phyloP scores from a whole-genome alignment of 495 filamentous ascomycete species.

The Pyrenopolyporus hunteri region DNA sequence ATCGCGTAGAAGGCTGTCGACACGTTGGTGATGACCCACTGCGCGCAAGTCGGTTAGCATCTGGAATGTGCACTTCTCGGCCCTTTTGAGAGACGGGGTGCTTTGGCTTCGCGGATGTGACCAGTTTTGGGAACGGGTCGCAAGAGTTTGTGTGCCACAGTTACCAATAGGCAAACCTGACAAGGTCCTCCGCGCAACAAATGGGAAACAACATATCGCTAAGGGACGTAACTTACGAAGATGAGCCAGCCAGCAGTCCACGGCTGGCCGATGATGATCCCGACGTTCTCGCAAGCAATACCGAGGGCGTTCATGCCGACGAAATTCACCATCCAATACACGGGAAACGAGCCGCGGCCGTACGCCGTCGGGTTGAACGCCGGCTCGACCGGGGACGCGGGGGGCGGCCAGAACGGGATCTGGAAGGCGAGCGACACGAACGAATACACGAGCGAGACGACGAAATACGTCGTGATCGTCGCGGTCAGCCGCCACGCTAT shows the following conservation, averaged over 20 bases:
- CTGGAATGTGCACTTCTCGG: neutral
- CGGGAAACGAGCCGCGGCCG: conserved; percentile 64
- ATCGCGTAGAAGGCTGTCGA: conserved; percentile 68
- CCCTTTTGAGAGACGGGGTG: no score
- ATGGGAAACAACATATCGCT: neutral
- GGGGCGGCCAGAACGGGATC: conserved; percentile 62
- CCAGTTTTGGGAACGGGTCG: neutral
- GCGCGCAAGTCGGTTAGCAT: conserved; percentile 2
- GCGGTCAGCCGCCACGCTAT: conserved; percentile 66
- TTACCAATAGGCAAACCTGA: neutral
- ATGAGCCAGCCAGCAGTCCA: conserved; percentile 75
- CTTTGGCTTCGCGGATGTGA: neutral
- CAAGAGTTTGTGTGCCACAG: neutral
- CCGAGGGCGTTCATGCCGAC: conserved; percentile 72
- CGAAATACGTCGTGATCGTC: conserved; percentile 67
- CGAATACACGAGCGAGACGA: conserved; percentile 71
- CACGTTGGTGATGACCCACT: conserved; percentile 76
- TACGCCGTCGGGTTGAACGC: conserved; percentile 63
- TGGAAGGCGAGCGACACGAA: conserved; percentile 69
- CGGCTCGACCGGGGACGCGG: conserved; percentile 51
- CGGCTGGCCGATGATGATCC: conserved; percentile 69
- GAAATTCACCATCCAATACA: conserved; percentile 80
- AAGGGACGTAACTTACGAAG: conserved; percentile 48
- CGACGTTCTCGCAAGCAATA: conserved; percentile 74
- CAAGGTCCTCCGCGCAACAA: neutral